A percentile compares a stretch with the other conserved stretches of the same genome.
phyloP scores from a whole-genome alignment of 306 rosid species.

The Mimosa pudica region DNA sequence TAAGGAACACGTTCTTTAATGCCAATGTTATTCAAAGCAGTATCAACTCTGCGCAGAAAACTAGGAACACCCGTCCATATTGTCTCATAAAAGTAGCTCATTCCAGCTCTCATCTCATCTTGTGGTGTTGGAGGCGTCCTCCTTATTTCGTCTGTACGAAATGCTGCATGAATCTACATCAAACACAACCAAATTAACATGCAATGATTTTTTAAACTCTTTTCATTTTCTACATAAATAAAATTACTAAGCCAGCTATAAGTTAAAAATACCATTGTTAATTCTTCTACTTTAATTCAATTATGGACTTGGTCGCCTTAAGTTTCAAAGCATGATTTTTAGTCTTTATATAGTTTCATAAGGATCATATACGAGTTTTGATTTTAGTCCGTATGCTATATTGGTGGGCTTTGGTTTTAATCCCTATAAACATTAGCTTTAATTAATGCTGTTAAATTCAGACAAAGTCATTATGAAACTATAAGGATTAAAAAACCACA shows the following conservation, averaged over 20 bases:
- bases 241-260: background rate
- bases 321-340: too few species aligned
- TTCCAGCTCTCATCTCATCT: conserved; percentile 96
- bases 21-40: conserved; percentile 85
- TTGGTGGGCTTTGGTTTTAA: too few species aligned
- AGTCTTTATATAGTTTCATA: too few species aligned
- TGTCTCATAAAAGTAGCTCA: conserved; percentile 95
- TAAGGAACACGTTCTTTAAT: conserved; percentile 79
- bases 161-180: conserved; percentile 86
- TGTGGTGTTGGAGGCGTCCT: conserved; percentile 94
- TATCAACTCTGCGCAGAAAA: conserved; percentile 83
- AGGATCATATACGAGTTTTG: too few species aligned
- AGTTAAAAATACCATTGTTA: too few species aligned
- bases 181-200: conserved; percentile 1
- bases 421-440: too few species aligned
- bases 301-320: too few species aligned
- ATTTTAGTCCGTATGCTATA: too few species aligned
- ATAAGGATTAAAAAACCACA: too few species aligned
- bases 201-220: background rate
- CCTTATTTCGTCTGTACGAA: conserved; percentile 87
- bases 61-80: conserved; percentile 89
- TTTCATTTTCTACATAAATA: background rate
- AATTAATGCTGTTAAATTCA: too few species aligned
- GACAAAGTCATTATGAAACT: too few species aligned
- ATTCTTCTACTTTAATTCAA: too few species aligned